Conservation (phyloP, 306 rosid genomes). For the Astragalus membranaceus region DNA sequence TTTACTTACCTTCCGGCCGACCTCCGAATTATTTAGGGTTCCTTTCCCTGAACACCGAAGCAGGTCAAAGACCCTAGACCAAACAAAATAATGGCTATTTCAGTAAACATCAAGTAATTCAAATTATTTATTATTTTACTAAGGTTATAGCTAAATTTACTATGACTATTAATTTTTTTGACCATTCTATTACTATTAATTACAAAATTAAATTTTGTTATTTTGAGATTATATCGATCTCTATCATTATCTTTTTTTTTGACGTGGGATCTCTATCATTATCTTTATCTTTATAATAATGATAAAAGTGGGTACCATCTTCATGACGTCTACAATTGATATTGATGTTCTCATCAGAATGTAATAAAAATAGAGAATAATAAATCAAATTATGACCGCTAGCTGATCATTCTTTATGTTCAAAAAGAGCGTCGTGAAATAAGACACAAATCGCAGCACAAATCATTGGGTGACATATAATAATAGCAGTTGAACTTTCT, state of each 20-base stretch:
- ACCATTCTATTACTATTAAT: too few species aligned
- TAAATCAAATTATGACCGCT: neutral
- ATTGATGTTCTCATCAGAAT: conserved; percentile 15
- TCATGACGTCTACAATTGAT: neutral
- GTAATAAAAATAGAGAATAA: neutral
- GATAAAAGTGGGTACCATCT: neutral
- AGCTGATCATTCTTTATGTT: conserved; percentile 12
- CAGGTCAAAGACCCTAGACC: too few species aligned
- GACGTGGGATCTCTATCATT: neutral
- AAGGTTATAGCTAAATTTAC: too few species aligned
- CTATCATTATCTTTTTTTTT: neutral
- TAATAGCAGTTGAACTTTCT: conserved; percentile 44
- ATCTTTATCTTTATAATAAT: neutral
- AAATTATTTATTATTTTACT: too few species aligned
- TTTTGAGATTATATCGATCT: neutral
- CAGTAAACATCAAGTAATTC: too few species aligned
- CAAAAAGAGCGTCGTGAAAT: conserved; percentile 26
- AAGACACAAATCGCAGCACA: conserved; percentile 33
- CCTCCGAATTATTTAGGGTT: too few species aligned
- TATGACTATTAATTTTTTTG: too few species aligned
- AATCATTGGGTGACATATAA: conserved; percentile 52
- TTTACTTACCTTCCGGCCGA: too few species aligned
- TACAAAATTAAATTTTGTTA: too few species aligned
- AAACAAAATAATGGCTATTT: too few species aligned
- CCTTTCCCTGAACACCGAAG: too few species aligned